Evolutionary conservation across 2,329 filamentous ascomycete species (phyloP).

Genomic region (Monilinia fructicola): DNA sequence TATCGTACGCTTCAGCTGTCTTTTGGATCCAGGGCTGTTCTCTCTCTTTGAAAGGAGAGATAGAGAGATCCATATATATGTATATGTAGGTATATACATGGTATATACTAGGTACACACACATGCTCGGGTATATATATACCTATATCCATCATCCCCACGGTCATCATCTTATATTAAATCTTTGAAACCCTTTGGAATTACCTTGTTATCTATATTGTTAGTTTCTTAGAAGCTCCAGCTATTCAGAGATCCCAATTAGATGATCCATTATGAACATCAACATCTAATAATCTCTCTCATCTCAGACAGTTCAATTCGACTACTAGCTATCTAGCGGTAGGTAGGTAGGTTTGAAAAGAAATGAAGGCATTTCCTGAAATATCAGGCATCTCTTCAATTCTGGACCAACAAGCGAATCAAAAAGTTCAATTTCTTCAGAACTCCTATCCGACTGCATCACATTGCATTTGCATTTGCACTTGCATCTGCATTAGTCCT

Average conservation of each 20-base stretch:
- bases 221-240: neutral
- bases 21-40: too few relatives aligned
- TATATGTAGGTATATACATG: too few relatives aligned
- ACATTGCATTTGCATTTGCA: neutral
- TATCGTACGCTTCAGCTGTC: too few relatives aligned
- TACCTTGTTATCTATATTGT: neutral
- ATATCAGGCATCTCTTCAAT: slow-evolving; percentile 25
- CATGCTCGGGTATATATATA: neutral
- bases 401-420: slow-evolving; percentile 20
- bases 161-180: neutral
- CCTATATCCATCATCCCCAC: neutral
- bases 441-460: slow-evolving; percentile 24
- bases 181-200: neutral
- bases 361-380: slow-evolving; percentile 11
- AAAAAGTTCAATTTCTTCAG: slow-evolving; percentile 21
- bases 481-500: slow-evolving; percentile 17
- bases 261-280: slow-evolving; percentile 3
- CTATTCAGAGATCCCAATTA: neutral
- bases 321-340: neutral
- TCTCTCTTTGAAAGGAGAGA: too few relatives aligned
- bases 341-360: neutral
- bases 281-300: neutral
- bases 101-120: too few relatives aligned
- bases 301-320: neutral
- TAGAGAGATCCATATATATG: too few relatives aligned